These are phyloP conservation scores for Ceratobasidium sp. DNA, from an alignment of 1,284 basidiomycete genomes.

Conservation along the genomic window DNA sequence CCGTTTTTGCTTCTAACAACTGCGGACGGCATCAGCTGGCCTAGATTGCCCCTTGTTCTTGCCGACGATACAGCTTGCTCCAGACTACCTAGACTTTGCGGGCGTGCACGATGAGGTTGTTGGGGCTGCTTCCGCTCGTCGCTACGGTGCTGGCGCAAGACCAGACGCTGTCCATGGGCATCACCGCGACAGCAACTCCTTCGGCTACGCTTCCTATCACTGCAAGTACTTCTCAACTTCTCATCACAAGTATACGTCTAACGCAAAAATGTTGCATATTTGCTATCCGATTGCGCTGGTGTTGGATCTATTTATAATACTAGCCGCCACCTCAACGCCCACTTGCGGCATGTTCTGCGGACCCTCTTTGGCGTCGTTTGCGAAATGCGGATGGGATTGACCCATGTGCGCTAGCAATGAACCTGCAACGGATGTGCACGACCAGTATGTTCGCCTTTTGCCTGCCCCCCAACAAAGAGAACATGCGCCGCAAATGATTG, in stretches of 20 bases:
- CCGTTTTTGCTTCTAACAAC: not conserved
- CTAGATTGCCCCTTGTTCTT: not conserved
- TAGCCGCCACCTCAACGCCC: slow-evolving; percentile 27
- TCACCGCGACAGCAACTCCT: slow-evolving; percentile 1
- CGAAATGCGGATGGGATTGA: slow-evolving; percentile 17
- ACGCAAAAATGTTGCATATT: not conserved
- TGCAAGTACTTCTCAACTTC: not conserved
- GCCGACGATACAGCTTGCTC: not conserved
- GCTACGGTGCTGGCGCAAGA: slow-evolving; percentile 12
- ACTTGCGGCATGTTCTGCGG: slow-evolving; percentile 31
- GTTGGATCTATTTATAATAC: slow-evolving; percentile 8
- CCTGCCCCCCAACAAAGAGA: not conserved
- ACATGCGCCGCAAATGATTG: no score
- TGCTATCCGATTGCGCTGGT: not conserved
- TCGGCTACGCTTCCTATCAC: slow-evolving; percentile 19
- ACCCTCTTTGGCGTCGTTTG: slow-evolving; percentile 31
- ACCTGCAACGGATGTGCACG: slow-evolving; percentile 25
- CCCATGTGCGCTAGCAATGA: slow-evolving; percentile 31
- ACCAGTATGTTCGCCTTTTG: slow-evolving; percentile 11
- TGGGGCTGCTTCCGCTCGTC: slow-evolving; percentile 6
- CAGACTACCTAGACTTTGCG: not conserved
- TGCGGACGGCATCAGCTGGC: slow-evolving; percentile 24
- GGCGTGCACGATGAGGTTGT: slow-evolving; percentile 9
- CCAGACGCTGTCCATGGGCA: slow-evolving; percentile 24
- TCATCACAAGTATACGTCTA: not conserved